A percentile compares a stretch with the other conserved stretches of the same genome.
These are phyloP conservation scores for Aspergillus funiculosus DNA, from an alignment of 495 filamentous ascomycete species.

Conservation along the genomic window DNA sequence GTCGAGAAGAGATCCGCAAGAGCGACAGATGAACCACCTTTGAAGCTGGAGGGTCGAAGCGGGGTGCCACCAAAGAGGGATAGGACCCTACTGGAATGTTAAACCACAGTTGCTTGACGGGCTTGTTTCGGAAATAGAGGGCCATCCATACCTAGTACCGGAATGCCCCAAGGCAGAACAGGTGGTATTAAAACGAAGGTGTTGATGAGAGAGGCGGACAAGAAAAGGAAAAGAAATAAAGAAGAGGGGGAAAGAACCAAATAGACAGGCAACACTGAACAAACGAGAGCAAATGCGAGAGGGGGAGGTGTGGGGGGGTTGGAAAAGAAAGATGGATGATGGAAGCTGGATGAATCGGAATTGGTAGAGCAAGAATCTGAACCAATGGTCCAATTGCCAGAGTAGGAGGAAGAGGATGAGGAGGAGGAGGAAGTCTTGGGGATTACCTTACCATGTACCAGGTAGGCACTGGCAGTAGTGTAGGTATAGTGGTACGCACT, in stretches of 20 bases:
- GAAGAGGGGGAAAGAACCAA: too few species aligned
- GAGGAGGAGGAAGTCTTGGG: too few species aligned
- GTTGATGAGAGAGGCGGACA: background rate
- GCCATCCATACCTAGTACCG: slow-evolving; percentile 8
- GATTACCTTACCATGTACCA: too few species aligned
- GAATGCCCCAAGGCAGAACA: slow-evolving; percentile 7
- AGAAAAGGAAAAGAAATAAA: slow-evolving; percentile 10
- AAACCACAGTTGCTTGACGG: slow-evolving; percentile 1
- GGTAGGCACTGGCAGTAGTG: background rate
- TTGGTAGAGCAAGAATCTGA: slow-evolving; percentile 3
- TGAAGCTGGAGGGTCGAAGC: slow-evolving; percentile 11
- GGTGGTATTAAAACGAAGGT: slow-evolving; percentile 1
- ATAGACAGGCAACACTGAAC: slow-evolving; percentile 5
- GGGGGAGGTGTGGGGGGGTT: slow-evolving; percentile 5
- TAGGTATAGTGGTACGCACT: too few species aligned
- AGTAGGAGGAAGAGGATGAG: background rate
- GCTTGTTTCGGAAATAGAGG: background rate
- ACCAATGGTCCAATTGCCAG: slow-evolving; percentile 10
- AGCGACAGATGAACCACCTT: slow-evolving; percentile 11
- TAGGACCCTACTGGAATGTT: slow-evolving; percentile 12
- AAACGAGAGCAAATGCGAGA: background rate
- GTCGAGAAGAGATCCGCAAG: background rate
- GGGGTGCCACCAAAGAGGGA: slow-evolving; percentile 16
- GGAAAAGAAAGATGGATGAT: slow-evolving; percentile 5
- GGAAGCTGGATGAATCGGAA: slow-evolving; percentile 11